These are phyloP conservation scores for Phoenix roebelenii DNA, from an alignment of 176 grass and related monocot species.

Conservation along the genomic window DNA sequence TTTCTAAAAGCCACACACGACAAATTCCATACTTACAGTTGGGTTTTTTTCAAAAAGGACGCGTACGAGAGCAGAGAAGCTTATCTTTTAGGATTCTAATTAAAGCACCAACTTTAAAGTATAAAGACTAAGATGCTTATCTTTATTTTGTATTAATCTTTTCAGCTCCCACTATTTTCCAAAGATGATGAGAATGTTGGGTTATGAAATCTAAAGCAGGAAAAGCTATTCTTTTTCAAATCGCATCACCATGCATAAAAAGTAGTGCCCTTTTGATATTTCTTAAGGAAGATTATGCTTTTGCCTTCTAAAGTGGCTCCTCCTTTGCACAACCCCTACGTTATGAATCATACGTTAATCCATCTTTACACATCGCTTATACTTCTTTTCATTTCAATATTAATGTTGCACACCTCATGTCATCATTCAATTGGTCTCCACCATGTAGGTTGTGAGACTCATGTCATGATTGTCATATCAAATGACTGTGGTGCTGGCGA, in stretches of 20 bases:
- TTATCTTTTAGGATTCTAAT: constrained; percentile 79
- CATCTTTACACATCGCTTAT: constrained; percentile 5
- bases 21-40: constrained; percentile 44
- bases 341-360: constrained; percentile 30
- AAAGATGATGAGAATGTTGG: constrained; percentile 44
- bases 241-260: constrained; percentile 74
- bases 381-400: background rate
- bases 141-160: constrained; percentile 57
- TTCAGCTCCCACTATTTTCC: constrained; percentile 49
- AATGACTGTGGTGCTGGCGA: background rate
- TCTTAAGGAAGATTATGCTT: constrained; percentile 16
- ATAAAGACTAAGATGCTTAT: constrained; percentile 66
- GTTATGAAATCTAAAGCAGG: constrained; percentile 60
- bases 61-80: constrained; percentile 6
- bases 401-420: background rate
- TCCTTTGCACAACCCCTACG: constrained; percentile 44
- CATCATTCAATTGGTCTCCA: constrained; percentile 3
- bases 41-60: constrained; percentile 5
- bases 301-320: constrained; percentile 57
- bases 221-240: constrained; percentile 45
- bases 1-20: constrained; percentile 26
- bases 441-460: background rate
- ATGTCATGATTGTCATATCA: background rate
- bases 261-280: constrained; percentile 23
- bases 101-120: constrained; percentile 55